A percentile compares a stretch with the other conserved stretches of the same genome.
phyloP scores from a whole-genome alignment of 1,139 yeast genomes.

The Diutina sp. region DNA sequence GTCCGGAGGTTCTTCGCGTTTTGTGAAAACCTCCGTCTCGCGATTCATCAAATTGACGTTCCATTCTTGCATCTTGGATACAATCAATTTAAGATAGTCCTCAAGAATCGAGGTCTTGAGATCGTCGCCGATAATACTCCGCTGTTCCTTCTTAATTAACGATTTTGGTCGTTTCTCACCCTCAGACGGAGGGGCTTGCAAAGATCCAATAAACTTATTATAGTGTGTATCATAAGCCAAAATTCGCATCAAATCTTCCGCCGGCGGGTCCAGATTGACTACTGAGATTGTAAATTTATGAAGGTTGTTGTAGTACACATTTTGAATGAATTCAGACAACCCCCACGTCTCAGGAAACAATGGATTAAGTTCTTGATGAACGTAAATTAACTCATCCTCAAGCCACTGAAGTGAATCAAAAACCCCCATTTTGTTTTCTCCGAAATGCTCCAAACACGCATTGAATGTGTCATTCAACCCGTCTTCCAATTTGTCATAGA shows the following conservation, averaged over 20 bases:
- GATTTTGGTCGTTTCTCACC: constrained; percentile 6
- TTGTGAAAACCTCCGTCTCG: constrained; percentile 49
- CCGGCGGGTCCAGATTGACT: constrained; percentile 63
- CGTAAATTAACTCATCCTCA: constrained; percentile 63
- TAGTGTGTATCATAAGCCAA: constrained; percentile 69
- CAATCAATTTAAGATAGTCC: constrained; percentile 61
- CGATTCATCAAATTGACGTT: constrained; percentile 48
- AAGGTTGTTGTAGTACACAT: constrained; percentile 56
- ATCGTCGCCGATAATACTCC: constrained; percentile 57
- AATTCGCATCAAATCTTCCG: constrained; percentile 46
- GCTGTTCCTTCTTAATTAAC: constrained; percentile 18
- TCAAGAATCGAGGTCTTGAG: constrained; percentile 48
- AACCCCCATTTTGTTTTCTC: constrained; percentile 41
- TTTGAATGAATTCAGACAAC: constrained; percentile 47
- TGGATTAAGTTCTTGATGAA: constrained; percentile 42
- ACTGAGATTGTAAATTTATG: constrained; percentile 51
- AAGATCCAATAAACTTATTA: constrained; percentile 20
- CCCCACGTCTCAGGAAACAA: constrained; percentile 66
- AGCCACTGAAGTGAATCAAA: constrained; percentile 73
- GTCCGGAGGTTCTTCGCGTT: constrained; percentile 63
- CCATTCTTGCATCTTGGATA: constrained; percentile 75
- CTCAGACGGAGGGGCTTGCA: constrained; percentile 11
- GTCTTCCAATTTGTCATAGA: constrained; percentile 46
- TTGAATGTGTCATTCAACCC: constrained; percentile 55
- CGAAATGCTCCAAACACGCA: constrained; percentile 48